Evolutionary conservation across 495 filamentous ascomycete species (phyloP).

Genomic region (Aspergillus carlsbadensis): DNA sequence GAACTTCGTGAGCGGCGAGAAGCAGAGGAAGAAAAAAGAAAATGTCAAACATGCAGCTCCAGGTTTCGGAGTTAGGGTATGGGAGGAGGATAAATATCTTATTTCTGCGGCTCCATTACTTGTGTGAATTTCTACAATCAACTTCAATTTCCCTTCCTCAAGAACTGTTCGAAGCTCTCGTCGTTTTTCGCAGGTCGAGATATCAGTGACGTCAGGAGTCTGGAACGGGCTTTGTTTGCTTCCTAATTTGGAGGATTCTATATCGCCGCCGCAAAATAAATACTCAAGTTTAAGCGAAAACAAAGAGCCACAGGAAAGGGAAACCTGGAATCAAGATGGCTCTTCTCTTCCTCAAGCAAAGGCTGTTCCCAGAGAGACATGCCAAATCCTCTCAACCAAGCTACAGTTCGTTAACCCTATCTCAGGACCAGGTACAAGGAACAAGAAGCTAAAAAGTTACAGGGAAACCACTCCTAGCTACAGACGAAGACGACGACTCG

Average conservation of each 20-base stretch:
- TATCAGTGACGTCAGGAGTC: conserved; percentile 5
- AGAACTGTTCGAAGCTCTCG: background rate
- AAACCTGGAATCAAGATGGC: conserved; percentile 28
- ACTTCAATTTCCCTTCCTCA: background rate
- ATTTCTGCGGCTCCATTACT: background rate
- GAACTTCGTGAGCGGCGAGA: background rate
- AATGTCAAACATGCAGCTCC: background rate
- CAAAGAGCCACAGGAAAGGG: background rate
- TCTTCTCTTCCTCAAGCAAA: conserved; percentile 44
- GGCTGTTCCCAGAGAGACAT: conserved; percentile 35
- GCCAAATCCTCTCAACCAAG: conserved; percentile 15
- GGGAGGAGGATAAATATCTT: conserved; percentile 6
- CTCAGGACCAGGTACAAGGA: background rate
- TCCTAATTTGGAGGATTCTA: background rate
- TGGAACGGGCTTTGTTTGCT: background rate
- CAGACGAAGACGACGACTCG: conserved; percentile 24
- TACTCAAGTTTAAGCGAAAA: background rate
- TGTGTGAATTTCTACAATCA: background rate
- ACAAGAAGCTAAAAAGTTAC: conserved; percentile 1
- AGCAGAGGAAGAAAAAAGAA: conserved; percentile 3
- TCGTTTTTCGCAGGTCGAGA: background rate
- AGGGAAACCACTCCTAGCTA: conserved; percentile 41
- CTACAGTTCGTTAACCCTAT: conserved; percentile 14
- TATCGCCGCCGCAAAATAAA: conserved; percentile 1
- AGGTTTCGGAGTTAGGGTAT: background rate